Evolutionary conservation across 139 green algal species (phyloP), one percentile per base, ranked within the genome.

Genomic region (Astrephomene gubernaculifera): DNA sequence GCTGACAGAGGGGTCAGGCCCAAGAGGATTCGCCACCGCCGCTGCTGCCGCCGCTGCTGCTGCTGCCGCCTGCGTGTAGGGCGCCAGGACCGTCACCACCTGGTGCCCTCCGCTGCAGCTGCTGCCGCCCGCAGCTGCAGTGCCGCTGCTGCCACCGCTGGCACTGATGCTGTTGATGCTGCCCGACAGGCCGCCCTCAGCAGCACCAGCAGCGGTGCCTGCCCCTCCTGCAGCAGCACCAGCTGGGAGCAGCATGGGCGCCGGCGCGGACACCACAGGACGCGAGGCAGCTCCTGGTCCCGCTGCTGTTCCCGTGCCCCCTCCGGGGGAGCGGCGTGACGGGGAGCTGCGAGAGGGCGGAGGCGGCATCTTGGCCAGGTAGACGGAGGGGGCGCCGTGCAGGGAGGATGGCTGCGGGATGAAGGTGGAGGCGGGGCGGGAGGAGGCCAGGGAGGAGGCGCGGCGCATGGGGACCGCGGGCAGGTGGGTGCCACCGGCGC

Each of bases 341-440:
- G 68, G 52, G 39, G 25, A 38, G 38, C 68, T 38, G 17, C 38
- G 68, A 4, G 68, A 74, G 38, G 22, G 31, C n/a, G n/a, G 68
- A 6, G 76, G 76, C 38, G 76, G 76, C n/a, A 83, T 60, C 60
- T 72, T 72, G 29, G 29, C 60, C 17, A 63, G 27, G 39, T 35
- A 8, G n/a, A 60, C 57, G 12, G 76, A 33, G 0, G 76, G 19
- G 4, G n/a, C 21, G 60, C 76, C 76, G 43, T 83, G 72, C 35
- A 83, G 60, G 21, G n/a, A n/a, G 57, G 76, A 83, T 19, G 76
- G 76, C 54, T 83, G n/a, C 8, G 76, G 76, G 21, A 83, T 70
- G 57, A 52, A n/a, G n/a, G n/a, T n/a, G n/a, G n/a, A n/a, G n/a
- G n/a, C n/a, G n/a, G n/a, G n/a, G n/a, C n/a, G n/a, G n/a, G n/a